Evolutionary conservation across 345 rosid genomes (phyloP).

Genomic region (Sisymbrium altissimum): DNA sequence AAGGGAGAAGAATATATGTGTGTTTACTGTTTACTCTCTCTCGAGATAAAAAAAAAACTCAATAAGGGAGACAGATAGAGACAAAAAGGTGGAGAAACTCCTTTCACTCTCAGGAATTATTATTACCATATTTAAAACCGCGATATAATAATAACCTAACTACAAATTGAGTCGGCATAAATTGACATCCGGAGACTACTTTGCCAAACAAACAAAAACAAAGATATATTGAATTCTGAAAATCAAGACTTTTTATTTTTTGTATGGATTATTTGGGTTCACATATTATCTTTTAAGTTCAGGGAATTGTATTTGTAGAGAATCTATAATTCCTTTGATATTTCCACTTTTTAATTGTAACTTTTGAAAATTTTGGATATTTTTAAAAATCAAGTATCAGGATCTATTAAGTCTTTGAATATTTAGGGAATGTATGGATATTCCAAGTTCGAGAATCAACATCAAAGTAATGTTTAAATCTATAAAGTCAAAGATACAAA

Average conservation of each 20-base stretch:
- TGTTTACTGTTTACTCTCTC: not conserved
- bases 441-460: not conserved
- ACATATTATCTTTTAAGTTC: not conserved
- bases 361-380: not conserved
- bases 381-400: too few species aligned
- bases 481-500: not conserved
- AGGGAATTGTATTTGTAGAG: not conserved
- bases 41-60: slow-evolving; percentile 9
- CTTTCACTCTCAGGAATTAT: slow-evolving; percentile 32
- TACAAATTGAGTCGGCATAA: slow-evolving; percentile 24
- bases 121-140: slow-evolving; percentile 15
- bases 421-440: not conserved
- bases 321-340: not conserved
- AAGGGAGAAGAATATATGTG: slow-evolving; percentile 18
- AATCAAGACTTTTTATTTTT: not conserved
- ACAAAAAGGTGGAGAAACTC: slow-evolving; percentile 37
- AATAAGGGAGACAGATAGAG: slow-evolving; percentile 25
- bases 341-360: not conserved
- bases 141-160: slow-evolving; percentile 17
- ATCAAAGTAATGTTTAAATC: not conserved
- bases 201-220: not conserved
- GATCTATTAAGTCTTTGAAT: not conserved
- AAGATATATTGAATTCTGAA: not conserved
- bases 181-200: not conserved
- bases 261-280: not conserved